Percentiles rank a stretch among this genome's conserved stretches.
Evolutionary conservation across 768 basidiomycete genomes (phyloP).

Genomic region (Mycena pura): DNA sequence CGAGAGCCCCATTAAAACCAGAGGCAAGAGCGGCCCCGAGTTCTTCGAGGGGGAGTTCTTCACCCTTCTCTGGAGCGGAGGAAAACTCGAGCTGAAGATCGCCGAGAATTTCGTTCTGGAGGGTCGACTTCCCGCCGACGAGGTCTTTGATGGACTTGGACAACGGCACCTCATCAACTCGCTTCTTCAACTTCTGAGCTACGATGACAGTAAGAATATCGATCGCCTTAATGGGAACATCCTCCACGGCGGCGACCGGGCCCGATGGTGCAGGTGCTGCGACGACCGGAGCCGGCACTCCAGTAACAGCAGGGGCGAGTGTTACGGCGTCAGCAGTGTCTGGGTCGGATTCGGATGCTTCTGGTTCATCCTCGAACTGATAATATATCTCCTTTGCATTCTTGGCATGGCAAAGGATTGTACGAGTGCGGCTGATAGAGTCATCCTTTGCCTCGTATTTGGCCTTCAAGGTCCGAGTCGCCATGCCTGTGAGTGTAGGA

Average conservation of each 20-base stretch:
- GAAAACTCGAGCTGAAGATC: constrained; percentile 95
- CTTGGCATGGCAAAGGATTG: constrained; percentile 93
- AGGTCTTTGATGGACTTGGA: constrained; percentile 98
- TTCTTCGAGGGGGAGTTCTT: constrained; percentile 96
- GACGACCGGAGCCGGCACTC: constrained; percentile 49
- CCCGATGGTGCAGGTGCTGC: constrained; percentile 58
- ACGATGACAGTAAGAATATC: constrained; percentile 90
- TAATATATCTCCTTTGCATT: constrained; percentile 98
- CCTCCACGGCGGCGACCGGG: constrained; percentile 79
- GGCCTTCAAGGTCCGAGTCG: constrained; percentile 84
- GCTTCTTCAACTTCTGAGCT: constrained; percentile 98
- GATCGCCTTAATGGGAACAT: constrained; percentile 88
- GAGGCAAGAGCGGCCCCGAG: constrained; percentile 83
- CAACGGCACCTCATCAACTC: constrained; percentile 84
- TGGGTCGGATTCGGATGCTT: constrained; percentile 49
- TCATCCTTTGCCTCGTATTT: constrained; percentile 94
- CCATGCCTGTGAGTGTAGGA: constrained; percentile 96
- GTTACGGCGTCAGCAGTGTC: constrained; percentile 41
- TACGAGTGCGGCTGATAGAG: constrained; percentile 77
- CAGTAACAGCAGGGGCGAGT: constrained; percentile 45
- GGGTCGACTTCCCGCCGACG: constrained; percentile 96
- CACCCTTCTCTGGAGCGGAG: constrained; percentile 97
- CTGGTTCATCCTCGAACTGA: constrained; percentile 88
- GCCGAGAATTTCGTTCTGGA: constrained; percentile 98
- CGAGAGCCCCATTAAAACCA: constrained; percentile 85